Evolutionary conservation across 2,329 filamentous ascomycete genomes (phyloP), one percentile per base, ranked within the genome.

Genomic region (Nemania sp.): DNA sequence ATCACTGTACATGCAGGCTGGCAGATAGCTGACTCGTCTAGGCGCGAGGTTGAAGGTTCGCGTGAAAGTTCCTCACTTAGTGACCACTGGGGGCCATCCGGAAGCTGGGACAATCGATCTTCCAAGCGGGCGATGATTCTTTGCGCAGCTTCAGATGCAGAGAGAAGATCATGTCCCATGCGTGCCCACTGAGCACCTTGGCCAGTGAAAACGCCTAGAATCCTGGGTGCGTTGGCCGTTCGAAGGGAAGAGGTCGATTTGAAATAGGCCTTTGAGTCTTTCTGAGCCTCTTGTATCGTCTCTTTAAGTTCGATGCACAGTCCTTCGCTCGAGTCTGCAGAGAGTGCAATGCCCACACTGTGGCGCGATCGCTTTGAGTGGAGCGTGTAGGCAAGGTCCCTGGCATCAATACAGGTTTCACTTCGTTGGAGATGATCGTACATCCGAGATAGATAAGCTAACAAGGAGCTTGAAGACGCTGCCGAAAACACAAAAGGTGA

Each of bases 1-100:
- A 71, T 10, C 5, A 67, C 69, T 2, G 68, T 69, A 21, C 67
- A 69, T 2, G 70, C 52, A 1, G 68, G 67, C 45, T 78, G 76
- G 6, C 70, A 69, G 2, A 74, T 42, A 9, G 62, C 67, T 1
- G 68, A 66, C n/a, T 67, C 54, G n/a, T 56, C 37, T 5, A 73
- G 37, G 10, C 65, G 59, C 79, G 81, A 0, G 1, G 21, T 35
- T 0, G 51, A 51, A 0, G 1, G 15, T 0, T 45, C 42, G 0
- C 35, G 43, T 1, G 54, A 29, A 2, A 67, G 29, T 49, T 74
- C 67, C 3, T 71, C 67, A 11, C 20, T n/a, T 3, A 75, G 45
- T 0, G 54, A 59, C 73, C 73, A 76, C 0, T 54, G 20, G 4
- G 67, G 74, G 5, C 67, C 64, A 45, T 73, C 65, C 32, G 65